Base-by-base conservation (phyloP, 2,329 filamentous ascomycete genomes). In the Ploettnerulaceae sp. region DNA sequence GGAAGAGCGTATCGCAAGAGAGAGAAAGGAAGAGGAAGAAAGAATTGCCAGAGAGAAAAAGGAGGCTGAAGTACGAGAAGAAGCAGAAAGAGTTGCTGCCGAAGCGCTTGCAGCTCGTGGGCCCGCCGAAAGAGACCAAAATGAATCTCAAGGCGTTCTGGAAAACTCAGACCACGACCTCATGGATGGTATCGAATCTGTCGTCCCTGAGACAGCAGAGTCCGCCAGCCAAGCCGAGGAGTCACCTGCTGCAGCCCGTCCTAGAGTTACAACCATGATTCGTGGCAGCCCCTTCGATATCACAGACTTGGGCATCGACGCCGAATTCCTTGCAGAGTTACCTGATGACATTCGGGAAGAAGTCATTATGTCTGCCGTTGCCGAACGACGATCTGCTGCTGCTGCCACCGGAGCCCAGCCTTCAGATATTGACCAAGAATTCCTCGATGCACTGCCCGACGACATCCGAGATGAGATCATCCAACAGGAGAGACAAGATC, bases 291-390 rank as follows among this genome's bases (percentile, higher is more conserved):
- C 93, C 59, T 79, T 95, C 43, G 93, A 98, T 64, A 93, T 98
- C 38, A 98, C 93, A 0, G 87, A 88, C 51, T 76, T 98, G 52
- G 90, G 91, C 38, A 97, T 98, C 58, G 93, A 98, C 63, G 79
- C 86, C 12, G 90, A 95, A 47, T 98, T 96, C 66, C 79, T 98
- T 5, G 88, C 93, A 49, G 94, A 91, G n/a, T 71, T 98, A n/a
- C 93, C 93, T 0, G 93, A 98, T 58, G 94, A 98, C 51, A 82
- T 97, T 62, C 79, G 93, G 35, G 91, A 97, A 66, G 93, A 98
- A 64, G 93, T 98, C 38, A 87, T 98, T 55, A 89, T 94, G 65
- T 83, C 90, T 52, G 89, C 95, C 49, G 79, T 95, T 53, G 89
- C 86, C 42, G 82, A 88, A 55, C 80, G 91, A 56, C 82, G 91